Evolutionary conservation across 2,329 filamentous ascomycete genomes (phyloP).

Genomic region (Fusarium sp.): DNA sequence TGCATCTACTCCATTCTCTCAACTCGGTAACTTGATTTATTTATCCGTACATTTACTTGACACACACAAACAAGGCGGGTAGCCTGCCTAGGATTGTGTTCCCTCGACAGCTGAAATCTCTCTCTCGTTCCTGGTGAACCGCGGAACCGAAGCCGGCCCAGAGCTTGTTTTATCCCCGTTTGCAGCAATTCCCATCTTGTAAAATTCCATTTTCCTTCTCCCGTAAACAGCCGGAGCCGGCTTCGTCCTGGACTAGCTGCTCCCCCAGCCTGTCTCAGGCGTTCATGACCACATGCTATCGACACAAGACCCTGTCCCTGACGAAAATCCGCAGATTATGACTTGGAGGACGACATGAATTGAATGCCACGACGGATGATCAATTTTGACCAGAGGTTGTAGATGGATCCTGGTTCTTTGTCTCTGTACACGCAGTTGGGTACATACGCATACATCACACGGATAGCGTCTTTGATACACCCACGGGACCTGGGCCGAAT

Average conservation of each 20-base stretch:
- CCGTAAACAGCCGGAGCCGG: slow-evolving; percentile 17
- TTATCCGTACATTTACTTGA: too few species aligned
- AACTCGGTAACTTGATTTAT: not conserved
- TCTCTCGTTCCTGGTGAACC: not conserved
- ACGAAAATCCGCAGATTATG: not conserved
- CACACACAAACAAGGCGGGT: not conserved
- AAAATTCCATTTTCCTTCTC: slow-evolving; percentile 8
- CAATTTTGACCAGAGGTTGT: slow-evolving; percentile 22
- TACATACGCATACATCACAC: slow-evolving; percentile 1
- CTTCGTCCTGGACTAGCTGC: slow-evolving; percentile 2
- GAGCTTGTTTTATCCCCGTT: slow-evolving; percentile 26
- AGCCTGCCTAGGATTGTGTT: not conserved
- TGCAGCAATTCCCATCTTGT: slow-evolving; percentile 6
- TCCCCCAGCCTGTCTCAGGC: slow-evolving; percentile 32
- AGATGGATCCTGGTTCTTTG: slow-evolving; percentile 34
- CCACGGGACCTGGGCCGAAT: not conserved
- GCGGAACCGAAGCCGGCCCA: slow-evolving; percentile 14
- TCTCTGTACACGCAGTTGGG: not conserved
- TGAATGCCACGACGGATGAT: slow-evolving; percentile 1
- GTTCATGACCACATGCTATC: slow-evolving; percentile 28
- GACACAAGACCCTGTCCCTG: slow-evolving; percentile 36
- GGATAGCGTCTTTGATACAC: not conserved
- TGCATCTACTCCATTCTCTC: slow-evolving; percentile 8
- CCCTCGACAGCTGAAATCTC: not conserved
- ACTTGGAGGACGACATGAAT: slow-evolving; percentile 1